phyloP scores from a whole-genome alignment of 2,329 filamentous ascomycete genomes.

The Neofusicoccum parvum region DNA sequence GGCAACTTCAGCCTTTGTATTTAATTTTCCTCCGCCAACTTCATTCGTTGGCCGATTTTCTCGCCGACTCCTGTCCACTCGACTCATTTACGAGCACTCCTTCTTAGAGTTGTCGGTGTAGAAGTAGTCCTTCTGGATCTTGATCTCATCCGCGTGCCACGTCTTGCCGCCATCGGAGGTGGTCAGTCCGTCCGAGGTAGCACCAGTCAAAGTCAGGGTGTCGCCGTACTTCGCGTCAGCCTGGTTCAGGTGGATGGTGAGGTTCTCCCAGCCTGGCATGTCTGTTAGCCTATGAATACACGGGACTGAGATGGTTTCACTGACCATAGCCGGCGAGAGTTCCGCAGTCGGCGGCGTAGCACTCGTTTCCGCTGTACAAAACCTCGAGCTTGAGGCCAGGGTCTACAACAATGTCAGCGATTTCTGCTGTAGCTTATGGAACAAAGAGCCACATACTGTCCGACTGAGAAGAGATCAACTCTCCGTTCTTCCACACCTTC shows the following conservation, averaged over 20 bases:
- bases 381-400: conserved; percentile 23
- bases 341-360: conserved; percentile 21
- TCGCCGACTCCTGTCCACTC: neutral
- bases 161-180: conserved; percentile 24
- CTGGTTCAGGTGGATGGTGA: conserved; percentile 21
- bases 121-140: conserved; percentile 23
- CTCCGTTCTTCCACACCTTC: conserved; percentile 19
- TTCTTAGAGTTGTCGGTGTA: conserved; percentile 2
- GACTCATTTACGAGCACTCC: conserved; percentile 8
- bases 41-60: too few species aligned
- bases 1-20: too few species aligned
- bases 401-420: neutral
- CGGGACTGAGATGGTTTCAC: too few species aligned
- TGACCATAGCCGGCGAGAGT: conserved; percentile 20
- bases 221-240: conserved; percentile 18
- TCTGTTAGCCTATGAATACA: neutral
- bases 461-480: conserved; percentile 21
- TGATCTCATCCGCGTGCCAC: conserved; percentile 23
- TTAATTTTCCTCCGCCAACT: too few species aligned
- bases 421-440: neutral
- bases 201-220: conserved; percentile 17
- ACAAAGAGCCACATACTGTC: conserved; percentile 2
- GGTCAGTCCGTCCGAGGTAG: conserved; percentile 18
- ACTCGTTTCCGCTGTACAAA: conserved; percentile 29
- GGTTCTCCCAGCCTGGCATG: conserved; percentile 21